Percentiles rank a stretch among this genome's conserved stretches.
Conservation (phyloP, 2,329 filamentous ascomycete species). For the Pezicula radicicola region DNA sequence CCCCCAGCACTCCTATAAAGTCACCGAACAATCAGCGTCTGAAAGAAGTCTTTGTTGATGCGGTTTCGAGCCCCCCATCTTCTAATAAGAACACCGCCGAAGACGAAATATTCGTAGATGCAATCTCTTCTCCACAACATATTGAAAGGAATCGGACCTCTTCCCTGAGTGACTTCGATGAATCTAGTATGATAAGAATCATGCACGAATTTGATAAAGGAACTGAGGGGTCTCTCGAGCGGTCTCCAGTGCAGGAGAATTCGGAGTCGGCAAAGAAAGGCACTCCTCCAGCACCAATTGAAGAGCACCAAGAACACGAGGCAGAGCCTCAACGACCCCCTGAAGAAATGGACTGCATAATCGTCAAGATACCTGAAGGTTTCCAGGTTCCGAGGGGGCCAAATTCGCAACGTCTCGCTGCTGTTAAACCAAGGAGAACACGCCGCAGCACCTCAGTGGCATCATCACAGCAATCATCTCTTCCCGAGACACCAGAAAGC, state of each 20-base stretch:
- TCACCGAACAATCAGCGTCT: slow-evolving; percentile 32
- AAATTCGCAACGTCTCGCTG: not conserved
- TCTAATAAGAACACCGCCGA: slow-evolving; percentile 17
- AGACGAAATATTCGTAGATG: slow-evolving; percentile 23
- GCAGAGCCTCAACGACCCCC: not conserved
- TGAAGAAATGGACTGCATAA: not conserved
- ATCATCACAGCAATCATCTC: not conserved
- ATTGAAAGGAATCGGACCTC: slow-evolving; percentile 4
- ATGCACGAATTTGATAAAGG: slow-evolving; percentile 19
- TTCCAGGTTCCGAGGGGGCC: not conserved
- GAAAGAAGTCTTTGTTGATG: slow-evolving; percentile 47
- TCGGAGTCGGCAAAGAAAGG: slow-evolving; percentile 1
- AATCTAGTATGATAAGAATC: slow-evolving; percentile 24
- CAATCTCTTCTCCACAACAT: slow-evolving; percentile 17
- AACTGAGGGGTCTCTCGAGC: not conserved
- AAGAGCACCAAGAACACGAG: not conserved
- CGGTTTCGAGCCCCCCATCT: slow-evolving; percentile 39
- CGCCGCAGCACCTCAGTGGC: not conserved
- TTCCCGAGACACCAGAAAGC: not conserved
- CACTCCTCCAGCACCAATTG: not conserved
- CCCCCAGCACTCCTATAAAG: slow-evolving; percentile 10
- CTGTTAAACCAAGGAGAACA: not conserved
- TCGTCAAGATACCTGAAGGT: not conserved
- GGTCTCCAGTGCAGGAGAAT: slow-evolving; percentile 1
- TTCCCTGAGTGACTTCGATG: slow-evolving; percentile 21